Conservation (phyloP, 1,139 yeast species). For the Blastobotrys buckinghamii region DNA sequence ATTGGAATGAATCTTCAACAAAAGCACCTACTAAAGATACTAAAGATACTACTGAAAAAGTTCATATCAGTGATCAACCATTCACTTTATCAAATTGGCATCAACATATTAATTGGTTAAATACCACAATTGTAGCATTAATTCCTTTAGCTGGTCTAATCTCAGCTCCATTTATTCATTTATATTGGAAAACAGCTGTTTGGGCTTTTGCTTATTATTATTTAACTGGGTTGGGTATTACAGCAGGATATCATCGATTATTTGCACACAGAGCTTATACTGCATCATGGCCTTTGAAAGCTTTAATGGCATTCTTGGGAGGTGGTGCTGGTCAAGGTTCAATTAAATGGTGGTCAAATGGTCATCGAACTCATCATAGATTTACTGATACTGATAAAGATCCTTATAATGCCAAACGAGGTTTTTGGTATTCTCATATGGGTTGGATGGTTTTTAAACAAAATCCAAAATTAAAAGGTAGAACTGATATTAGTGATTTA, state of each 20-base stretch:
- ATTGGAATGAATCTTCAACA: constrained; percentile 14
- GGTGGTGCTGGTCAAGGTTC: constrained; percentile 97
- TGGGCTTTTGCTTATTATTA: constrained; percentile 60
- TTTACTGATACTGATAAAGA: constrained; percentile 95
- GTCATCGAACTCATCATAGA: constrained; percentile 96
- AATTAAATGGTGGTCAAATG: constrained; percentile 98
- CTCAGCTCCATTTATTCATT: constrained; percentile 49
- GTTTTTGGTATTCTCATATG: constrained; percentile 93
- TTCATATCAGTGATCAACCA: constrained; percentile 87
- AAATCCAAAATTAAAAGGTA: constrained; percentile 89
- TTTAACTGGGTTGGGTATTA: constrained; percentile 80
- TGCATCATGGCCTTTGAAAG: constrained; percentile 63
- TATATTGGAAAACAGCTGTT: constrained; percentile 53
- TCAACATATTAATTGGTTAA: constrained; percentile 89
- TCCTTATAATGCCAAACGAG: constrained; percentile 94
- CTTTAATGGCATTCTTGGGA: constrained; percentile 78
- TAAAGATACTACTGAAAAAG: constrained; percentile 26
- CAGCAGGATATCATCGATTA: constrained; percentile 90
- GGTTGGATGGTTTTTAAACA: constrained; percentile 97
- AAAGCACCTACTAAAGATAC: constrained; percentile 5
- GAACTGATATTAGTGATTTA: constrained; percentile 93
- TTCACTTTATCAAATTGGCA: constrained; percentile 83
- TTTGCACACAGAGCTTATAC: constrained; percentile 88
- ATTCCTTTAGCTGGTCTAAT: constrained; percentile 64
- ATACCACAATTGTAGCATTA: constrained; percentile 65